Evolutionary conservation across 352 stramenopile species (phyloP).

Genomic region (Phytophthora lateralis): DNA sequence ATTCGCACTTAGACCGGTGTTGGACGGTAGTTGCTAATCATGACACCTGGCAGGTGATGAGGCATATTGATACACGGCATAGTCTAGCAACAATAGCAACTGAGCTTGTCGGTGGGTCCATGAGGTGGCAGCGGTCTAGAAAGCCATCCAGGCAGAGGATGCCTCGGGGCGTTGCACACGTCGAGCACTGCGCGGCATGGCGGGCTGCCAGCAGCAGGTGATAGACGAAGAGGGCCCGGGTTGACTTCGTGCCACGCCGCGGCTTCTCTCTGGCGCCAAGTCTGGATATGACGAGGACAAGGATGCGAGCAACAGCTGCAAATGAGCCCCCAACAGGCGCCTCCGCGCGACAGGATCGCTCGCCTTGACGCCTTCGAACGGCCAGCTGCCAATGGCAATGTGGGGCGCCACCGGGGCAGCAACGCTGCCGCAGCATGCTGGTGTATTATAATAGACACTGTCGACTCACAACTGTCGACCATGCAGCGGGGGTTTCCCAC

Average conservation of each 20-base stretch:
- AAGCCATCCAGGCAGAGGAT: background rate
- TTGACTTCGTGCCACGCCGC: constrained; percentile 9
- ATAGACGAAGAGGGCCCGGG: constrained; percentile 6
- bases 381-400: background rate
- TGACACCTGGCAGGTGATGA: constrained; percentile 19
- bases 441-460: too few relatives aligned
- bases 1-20: constrained; percentile 27
- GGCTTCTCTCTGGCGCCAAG: constrained; percentile 19
- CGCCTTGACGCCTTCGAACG: background rate
- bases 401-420: too few relatives aligned
- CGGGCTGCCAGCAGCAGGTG: constrained; percentile 18
- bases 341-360: background rate
- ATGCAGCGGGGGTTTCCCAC: constrained; percentile 9
- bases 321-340: constrained; percentile 21
- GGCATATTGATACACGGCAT: background rate
- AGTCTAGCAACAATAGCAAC: background rate
- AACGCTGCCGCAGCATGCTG: too few relatives aligned
- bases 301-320: constrained; percentile 21
- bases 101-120: background rate
- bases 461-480: background rate
- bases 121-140: background rate
- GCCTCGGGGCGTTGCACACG: constrained; percentile 4
- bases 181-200: constrained; percentile 17
- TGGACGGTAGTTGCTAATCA: constrained; percentile 18
- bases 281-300: constrained; percentile 8